Percentiles rank a stretch among this genome's conserved stretches.
phyloP scores from a whole-genome alignment of 2,329 filamentous ascomycete genomes.

The Scedosporium dehoogii region DNA sequence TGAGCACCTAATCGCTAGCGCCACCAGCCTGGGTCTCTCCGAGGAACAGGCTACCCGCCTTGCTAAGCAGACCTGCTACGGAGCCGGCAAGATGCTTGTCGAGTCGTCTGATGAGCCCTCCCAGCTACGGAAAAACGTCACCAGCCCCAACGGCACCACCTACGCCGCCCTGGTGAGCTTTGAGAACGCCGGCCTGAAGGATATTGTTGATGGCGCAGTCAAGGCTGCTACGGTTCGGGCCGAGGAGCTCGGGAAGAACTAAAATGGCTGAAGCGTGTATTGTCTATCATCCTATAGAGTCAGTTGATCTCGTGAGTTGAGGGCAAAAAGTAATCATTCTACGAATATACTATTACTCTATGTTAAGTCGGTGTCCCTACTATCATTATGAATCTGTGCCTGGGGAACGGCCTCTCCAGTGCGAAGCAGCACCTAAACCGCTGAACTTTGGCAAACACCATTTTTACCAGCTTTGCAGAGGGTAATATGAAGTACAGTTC shows the following conservation, averaged over 20 bases:
- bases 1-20: slow-evolving; percentile 37
- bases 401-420: no score
- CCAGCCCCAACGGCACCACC: slow-evolving; percentile 42
- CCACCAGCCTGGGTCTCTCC: slow-evolving; percentile 31
- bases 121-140: slow-evolving; percentile 40
- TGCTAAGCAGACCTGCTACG: slow-evolving; percentile 39
- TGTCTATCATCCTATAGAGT: no score
- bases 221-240: slow-evolving; percentile 32
- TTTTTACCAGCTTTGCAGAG: no score
- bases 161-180: slow-evolving; percentile 39
- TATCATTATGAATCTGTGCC: no score
- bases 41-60: slow-evolving; percentile 37
- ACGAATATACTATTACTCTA: no score
- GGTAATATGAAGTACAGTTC: no score
- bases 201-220: slow-evolving; percentile 33
- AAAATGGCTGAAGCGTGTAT: background rate
- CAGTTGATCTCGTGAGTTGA: no score
- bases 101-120: slow-evolving; percentile 33
- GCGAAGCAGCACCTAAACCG: no score
- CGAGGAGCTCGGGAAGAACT: slow-evolving; percentile 31
- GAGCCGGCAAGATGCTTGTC: slow-evolving; percentile 41
- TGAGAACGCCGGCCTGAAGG: slow-evolving; percentile 30
- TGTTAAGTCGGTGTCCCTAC: no score
- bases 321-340: no score
- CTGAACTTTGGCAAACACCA: no score